These are phyloP conservation scores for Peterozyma xylosa DNA, from an alignment of 805 yeast genomes.

Conservation along the genomic window DNA sequence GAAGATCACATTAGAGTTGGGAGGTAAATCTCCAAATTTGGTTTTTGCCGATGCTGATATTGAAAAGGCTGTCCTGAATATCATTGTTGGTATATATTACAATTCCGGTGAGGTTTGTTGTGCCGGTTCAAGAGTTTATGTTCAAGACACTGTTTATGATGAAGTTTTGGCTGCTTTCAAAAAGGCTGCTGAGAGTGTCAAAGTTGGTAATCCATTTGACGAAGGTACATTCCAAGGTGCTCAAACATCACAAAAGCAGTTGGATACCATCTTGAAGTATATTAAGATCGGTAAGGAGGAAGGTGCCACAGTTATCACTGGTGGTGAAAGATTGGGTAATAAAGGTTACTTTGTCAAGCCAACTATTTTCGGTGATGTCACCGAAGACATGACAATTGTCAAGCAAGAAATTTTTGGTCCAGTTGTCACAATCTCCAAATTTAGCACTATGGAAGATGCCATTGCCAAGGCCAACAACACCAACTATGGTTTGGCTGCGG, in stretches of 20 bases:
- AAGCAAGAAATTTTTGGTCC: slow-evolving; percentile 93
- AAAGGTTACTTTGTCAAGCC: slow-evolving; percentile 75
- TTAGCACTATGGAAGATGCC: slow-evolving; percentile 67
- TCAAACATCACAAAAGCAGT: slow-evolving; percentile 62
- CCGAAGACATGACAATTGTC: slow-evolving; percentile 65
- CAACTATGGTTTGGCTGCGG: slow-evolving; percentile 82
- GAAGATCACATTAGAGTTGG: slow-evolving; percentile 78
- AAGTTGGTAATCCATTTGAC: slow-evolving; percentile 77
- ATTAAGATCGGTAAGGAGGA: slow-evolving; percentile 58
- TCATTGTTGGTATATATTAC: slow-evolving; percentile 72
- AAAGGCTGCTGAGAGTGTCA: slow-evolving; percentile 37
- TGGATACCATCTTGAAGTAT: slow-evolving; percentile 55
- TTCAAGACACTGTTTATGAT: slow-evolving; percentile 68
- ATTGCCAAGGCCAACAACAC: slow-evolving; percentile 68
- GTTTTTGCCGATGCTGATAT: slow-evolving; percentile 72
- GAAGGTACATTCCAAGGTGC: slow-evolving; percentile 67
- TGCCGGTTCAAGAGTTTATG: slow-evolving; percentile 84
- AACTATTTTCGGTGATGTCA: slow-evolving; percentile 80
- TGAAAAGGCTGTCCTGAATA: slow-evolving; percentile 54
- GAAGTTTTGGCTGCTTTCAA: slow-evolving; percentile 53
- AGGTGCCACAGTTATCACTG: slow-evolving; percentile 68
- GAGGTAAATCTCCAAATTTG: slow-evolving; percentile 87
- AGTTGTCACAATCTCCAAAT: slow-evolving; percentile 69
- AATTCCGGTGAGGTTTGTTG: slow-evolving; percentile 93
- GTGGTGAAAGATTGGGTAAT: slow-evolving; percentile 70